Evolutionary conservation across 257 asterid species (phyloP), one percentile per base, ranked within the genome.

Genomic region (Rubia yunnanensis): DNA sequence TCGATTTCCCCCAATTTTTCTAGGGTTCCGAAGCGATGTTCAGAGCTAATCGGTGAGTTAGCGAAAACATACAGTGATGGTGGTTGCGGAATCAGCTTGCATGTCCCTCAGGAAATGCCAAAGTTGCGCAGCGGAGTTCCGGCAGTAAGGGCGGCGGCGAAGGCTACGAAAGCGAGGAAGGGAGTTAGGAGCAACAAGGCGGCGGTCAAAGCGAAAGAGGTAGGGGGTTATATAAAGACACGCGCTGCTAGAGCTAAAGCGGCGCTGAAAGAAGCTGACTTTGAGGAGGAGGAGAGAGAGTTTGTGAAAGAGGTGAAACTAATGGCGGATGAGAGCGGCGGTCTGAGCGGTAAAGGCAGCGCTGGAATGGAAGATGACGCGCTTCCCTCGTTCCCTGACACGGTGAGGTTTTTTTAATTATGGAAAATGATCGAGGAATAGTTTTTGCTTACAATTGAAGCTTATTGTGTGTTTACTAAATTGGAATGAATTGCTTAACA

Each of bases 301-400:
- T 49, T 64, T 28, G 74, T 49, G 41, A 69, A 28, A 10, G 56
- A 60, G 9, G 77, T 59, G 30, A 30, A 39, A 41, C 46, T 70
- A 39, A 80, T 80, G 85, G 82, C 65, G 62, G 85, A 80, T 48
- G 72, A 62, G 53, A 80, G 82, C 67, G 82, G 80, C 27, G 80
- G 80, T 0, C 57, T 75, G 72, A 80, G 85, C 78, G 85, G 76
- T 60, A 77, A 80, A 63, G 76, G 74, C 7, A 73, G 74, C 52
- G 73, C 76, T 9, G 85, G 72, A 30, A 67, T 46, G 31, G 78
- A 74, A 50, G 82, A 77, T 18, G 82, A 77, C 41, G 78, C 64
- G 13, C 27, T 23, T 3, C 64, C 64, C 55, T n/a, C 75, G 5
- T 77, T 80, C 26, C 85, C 85, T 35, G 82, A 77, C 14, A 76